These are phyloP conservation scores for Colletotrichum echinochloae DNA, from an alignment of 2,329 filamentous ascomycete species.

Conservation along the genomic window DNA sequence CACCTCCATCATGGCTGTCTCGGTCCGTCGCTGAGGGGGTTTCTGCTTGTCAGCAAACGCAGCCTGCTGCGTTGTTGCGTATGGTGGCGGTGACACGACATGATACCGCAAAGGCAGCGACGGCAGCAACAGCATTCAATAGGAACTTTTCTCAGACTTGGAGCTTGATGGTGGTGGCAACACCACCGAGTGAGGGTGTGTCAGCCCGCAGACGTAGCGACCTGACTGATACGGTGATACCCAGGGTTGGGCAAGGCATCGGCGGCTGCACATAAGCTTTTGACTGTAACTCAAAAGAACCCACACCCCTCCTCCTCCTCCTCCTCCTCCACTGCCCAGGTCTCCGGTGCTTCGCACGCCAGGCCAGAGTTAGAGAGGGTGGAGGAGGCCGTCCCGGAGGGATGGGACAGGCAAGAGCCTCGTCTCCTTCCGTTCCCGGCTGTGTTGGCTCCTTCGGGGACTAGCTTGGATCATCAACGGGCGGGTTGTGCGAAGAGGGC, in stretches of 20 bases:
- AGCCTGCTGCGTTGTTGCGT: conserved; percentile 19
- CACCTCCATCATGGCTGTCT: conserved; percentile 12
- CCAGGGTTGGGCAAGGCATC: not conserved
- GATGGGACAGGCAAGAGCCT: not conserved
- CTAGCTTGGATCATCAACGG: not conserved
- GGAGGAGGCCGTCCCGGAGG: not conserved
- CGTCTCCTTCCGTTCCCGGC: not conserved
- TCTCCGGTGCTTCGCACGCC: conserved; percentile 11
- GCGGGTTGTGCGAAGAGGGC: not conserved
- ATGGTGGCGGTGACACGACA: conserved; percentile 35
- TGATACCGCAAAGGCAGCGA: conserved; percentile 1
- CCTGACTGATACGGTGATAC: not conserved
- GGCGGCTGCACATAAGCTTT: conserved; percentile 6
- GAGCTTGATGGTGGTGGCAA: not conserved
- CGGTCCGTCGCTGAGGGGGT: not conserved
- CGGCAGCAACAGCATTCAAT: not conserved
- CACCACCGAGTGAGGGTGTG: not conserved
- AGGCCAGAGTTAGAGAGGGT: not conserved
- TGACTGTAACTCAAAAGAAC: conserved; percentile 1
- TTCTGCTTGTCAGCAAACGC: conserved; percentile 17
- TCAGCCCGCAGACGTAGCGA: conserved; percentile 14
- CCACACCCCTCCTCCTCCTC: not conserved
- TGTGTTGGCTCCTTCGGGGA: not conserved
- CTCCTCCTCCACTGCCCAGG: not conserved
- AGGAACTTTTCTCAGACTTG: not conserved